A percentile compares a stretch with the other conserved stretches of the same genome.
Conservation (phyloP, 129 eudicot species). For the Artemisia annua region DNA sequence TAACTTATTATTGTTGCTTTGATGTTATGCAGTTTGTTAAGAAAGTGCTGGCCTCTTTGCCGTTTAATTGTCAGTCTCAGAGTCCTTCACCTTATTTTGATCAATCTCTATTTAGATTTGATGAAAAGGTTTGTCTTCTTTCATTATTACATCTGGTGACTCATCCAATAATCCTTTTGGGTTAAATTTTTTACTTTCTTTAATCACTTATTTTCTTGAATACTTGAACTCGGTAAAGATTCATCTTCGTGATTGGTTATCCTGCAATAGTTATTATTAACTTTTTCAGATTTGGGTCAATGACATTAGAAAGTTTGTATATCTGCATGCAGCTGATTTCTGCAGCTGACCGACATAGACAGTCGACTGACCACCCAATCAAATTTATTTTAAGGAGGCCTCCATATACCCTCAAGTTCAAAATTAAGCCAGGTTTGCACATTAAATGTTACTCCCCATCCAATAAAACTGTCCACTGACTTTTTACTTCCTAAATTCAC, state of each 20-base stretch:
- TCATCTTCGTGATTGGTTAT: too few species aligned
- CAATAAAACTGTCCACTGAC: not conserved
- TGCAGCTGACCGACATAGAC: constrained; percentile 93
- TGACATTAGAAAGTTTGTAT: not conserved
- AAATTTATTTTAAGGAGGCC: constrained; percentile 90
- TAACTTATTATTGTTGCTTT: constrained; percentile 6
- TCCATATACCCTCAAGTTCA: constrained; percentile 75
- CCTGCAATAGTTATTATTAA: too few species aligned
- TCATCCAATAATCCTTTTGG: not conserved
- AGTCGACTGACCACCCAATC: constrained; percentile 93
- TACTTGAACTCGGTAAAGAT: not conserved
- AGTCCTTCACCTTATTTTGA: constrained; percentile 99
- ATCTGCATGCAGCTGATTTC: constrained; percentile 78
- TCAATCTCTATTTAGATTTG: constrained; percentile 89
- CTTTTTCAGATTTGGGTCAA: too few species aligned
- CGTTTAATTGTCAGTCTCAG: constrained; percentile 88
- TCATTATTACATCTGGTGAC: not conserved
- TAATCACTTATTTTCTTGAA: not conserved
- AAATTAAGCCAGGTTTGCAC: constrained; percentile 80
- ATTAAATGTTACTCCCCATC: not conserved
- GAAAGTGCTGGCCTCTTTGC: constrained; percentile 85
- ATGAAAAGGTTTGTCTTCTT: constrained; percentile 73
- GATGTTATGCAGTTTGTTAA: constrained; percentile 79
- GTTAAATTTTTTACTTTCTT: constrained; percentile 5
- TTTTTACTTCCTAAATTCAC: constrained; percentile 8